Evolutionary conservation across 1,284 basidiomycete species (phyloP), one percentile per base, ranked within the genome.

Genomic region (Rhodotorula mucilaginosa): DNA sequence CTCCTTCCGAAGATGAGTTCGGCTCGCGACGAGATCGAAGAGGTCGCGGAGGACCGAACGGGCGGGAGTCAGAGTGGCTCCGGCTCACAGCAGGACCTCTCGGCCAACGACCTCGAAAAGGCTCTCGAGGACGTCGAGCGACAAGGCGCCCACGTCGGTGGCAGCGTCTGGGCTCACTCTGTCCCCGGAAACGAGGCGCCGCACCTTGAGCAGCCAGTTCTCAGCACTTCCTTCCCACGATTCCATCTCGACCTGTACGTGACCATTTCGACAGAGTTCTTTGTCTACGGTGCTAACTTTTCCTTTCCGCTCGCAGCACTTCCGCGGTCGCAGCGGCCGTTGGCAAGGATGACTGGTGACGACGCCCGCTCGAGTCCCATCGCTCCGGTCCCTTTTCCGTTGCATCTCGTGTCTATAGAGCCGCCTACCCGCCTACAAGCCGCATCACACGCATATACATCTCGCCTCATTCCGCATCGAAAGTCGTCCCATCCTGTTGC

Each of bases 221-320:
- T 88, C 47, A 81, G 84, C 5, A 75, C 83, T 61, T 84, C 87
- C 69, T 93, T 90, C 8, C 91, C 92, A 3, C 92, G 89, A 83
- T 93, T 95, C 88, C 93, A 95, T 81, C 83, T 94, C 69, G 93
- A 95, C 29, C 49, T 64, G 26, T 44, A 23, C 23, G 39, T 60
- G 44, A 7, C 12, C n/a, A 6, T 19, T 44, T 47, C 34, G 23
- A 7, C 19, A 6, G 16, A 19, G 18, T 5, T 23, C 4, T 23
- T 1, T 13, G 58, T 47, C 23, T 44, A n/a, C 23, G 47, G 13
- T 39, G 18, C 44, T 60, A 29, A 56, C 54, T 18, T n/a, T 26
- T 7, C 39, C 12, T 6, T 13, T 47, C 21, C 19, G 23, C 15
- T 13, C 23, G 26, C 79, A 81, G 94, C 19, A 80, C 84, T 31